Base-by-base conservation (phyloP, 2,329 filamentous ascomycete species). In the Zasmidium cellare region DNA sequence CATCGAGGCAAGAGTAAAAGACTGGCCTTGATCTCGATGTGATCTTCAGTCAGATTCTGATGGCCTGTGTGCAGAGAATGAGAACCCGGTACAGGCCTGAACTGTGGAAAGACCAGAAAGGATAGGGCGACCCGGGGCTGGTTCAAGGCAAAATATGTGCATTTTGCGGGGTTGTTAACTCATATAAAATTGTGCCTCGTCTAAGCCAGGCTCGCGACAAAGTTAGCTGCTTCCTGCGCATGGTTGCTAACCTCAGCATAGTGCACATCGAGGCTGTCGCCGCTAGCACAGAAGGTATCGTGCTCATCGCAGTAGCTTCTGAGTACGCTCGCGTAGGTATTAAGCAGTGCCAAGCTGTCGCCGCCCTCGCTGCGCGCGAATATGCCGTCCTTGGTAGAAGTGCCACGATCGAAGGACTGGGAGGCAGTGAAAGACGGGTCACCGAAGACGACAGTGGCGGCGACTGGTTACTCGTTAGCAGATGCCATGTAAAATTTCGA, bases 391-490 rank as follows among this genome's bases (percentile, higher is more conserved):
- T 64, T 64, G 3, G 61, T 67, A 14, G 66, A 55, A 18, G 63
- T 71, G 22, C 73, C 72, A 3, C 65, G 60, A 53, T 74, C 65
- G 63, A 69, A 71, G 0, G 64, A 24, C 23, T 68, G 62, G 45
- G 52, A 54, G 6, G 64, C 58, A 7, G 69, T 68, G 47, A 68
- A 68, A 1, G 66, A 64, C 3, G 72, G 73, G 53, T 74, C 73
- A 14, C 72, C 72, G 66, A 74, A 72, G 46, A 72, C 63, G 12
- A 71, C 60, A 22, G 72, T 63, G 25, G 70, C 71, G 14, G 68
- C 63, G 46, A 70, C 66, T 70, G 44, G n/a, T n/a, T n/a, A n/a
- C n/a, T n/a, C n/a, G n/a, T n/a, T n/a, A n/a, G n/a, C n/a, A n/a
- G n/a, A n/a, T n/a, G 6, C 18, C n/a, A 24, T 5, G 22, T 7